Conservation (phyloP, 345 rosid genomes). For the Noccaea caerulescens region DNA sequence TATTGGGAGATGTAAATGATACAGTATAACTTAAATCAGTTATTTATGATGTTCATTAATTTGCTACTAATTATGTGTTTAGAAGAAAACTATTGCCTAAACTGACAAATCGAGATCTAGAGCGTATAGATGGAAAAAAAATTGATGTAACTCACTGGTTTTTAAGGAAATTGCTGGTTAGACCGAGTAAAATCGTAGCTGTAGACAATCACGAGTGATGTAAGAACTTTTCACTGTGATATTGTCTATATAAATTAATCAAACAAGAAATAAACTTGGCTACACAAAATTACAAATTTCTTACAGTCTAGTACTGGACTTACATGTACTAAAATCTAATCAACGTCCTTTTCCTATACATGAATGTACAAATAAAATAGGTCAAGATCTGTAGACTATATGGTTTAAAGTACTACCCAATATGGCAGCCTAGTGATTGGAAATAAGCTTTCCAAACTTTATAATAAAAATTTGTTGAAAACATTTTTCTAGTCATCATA, state of each 20-base stretch:
- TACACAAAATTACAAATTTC: not conserved
- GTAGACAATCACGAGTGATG: slow-evolving; percentile 10
- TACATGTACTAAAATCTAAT: slow-evolving; percentile 11
- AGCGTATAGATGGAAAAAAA: too few species aligned
- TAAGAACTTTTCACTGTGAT: slow-evolving; percentile 4
- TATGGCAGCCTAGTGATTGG: slow-evolving; percentile 2
- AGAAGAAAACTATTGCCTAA: too few species aligned
- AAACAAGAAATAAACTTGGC: slow-evolving; percentile 16
- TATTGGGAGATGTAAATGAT: not conserved
- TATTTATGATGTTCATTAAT: not conserved
- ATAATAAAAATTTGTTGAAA: too few species aligned
- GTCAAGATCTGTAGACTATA: slow-evolving; percentile 30
- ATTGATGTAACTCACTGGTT: too few species aligned
- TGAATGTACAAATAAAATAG: slow-evolving; percentile 22
- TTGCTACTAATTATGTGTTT: too few species aligned
- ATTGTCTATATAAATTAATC: not conserved
- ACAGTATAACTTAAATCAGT: not conserved
- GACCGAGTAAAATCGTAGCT: not conserved
- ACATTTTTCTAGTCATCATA: too few species aligned
- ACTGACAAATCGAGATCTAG: too few species aligned
- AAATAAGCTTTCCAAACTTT: not conserved
- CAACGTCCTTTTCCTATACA: slow-evolving; percentile 15
- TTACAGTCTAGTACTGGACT: slow-evolving; percentile 12
- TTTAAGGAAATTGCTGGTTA: too few species aligned
- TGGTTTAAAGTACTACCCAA: slow-evolving; percentile 32